A percentile compares a stretch with the other conserved stretches of the same genome.
Conservation (phyloP, 306 rosid species). For the Ammopiptanthus mongolicus region DNA sequence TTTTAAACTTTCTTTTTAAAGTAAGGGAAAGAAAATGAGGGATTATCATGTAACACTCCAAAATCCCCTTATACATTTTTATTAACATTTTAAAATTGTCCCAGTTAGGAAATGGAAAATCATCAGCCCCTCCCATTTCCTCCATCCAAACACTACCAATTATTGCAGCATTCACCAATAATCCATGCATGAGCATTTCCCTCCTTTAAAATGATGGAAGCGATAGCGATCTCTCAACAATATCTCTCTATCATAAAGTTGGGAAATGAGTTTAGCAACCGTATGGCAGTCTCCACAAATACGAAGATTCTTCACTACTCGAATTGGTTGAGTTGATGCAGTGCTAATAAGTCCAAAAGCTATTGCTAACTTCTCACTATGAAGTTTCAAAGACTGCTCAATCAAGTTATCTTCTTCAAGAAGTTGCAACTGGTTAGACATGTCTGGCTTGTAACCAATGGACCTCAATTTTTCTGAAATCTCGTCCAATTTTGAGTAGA, state of each 20-base stretch:
- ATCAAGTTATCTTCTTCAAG: slow-evolving; percentile 54
- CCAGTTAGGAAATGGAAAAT: too few species aligned
- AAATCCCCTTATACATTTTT: too few species aligned
- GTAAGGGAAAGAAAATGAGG: too few species aligned
- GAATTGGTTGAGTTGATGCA: slow-evolving; percentile 47
- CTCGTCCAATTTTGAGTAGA: slow-evolving; percentile 56
- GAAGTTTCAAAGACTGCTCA: slow-evolving; percentile 51
- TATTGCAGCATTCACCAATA: slow-evolving; percentile 40
- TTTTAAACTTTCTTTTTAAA: too few species aligned
- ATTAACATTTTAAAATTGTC: too few species aligned
- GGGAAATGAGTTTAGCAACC: slow-evolving; percentile 56
- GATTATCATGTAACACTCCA: too few species aligned
- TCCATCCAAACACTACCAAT: too few species aligned
- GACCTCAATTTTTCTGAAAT: slow-evolving; percentile 43
- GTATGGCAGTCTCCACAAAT: slow-evolving; percentile 59
- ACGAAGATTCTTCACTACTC: slow-evolving; percentile 63
- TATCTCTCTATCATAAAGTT: slow-evolving; percentile 44
- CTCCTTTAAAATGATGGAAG: slow-evolving; percentile 55
- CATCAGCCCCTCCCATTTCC: too few species aligned
- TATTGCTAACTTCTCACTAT: slow-evolving; percentile 59
- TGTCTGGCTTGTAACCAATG: slow-evolving; percentile 47
- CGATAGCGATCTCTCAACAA: slow-evolving; percentile 57
- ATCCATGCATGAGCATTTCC: slow-evolving; percentile 58
- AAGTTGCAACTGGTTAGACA: slow-evolving; percentile 45
- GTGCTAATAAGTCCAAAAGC: slow-evolving; percentile 54